phyloP scores from a whole-genome alignment of 768 basidiomycete genomes.

The Chalciporus sphaerocephalus region DNA sequence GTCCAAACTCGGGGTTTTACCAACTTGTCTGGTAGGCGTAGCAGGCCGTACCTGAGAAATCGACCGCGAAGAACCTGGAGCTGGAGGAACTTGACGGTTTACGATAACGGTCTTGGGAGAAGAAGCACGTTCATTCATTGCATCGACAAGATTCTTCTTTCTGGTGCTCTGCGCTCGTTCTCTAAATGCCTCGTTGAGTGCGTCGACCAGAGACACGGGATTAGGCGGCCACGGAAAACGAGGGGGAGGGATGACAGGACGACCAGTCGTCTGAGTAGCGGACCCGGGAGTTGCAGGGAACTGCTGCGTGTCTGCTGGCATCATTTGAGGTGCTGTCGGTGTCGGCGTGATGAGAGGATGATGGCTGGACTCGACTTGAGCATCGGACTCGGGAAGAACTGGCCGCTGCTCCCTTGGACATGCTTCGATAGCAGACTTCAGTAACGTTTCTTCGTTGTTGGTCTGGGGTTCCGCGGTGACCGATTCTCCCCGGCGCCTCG shows the following conservation, averaged over 20 bases:
- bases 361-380: background rate
- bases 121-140: background rate
- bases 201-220: slow-evolving; percentile 19
- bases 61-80: background rate
- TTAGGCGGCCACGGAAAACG: slow-evolving; percentile 13
- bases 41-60: background rate
- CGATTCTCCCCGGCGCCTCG: background rate
- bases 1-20: slow-evolving; percentile 15
- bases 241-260: slow-evolving; percentile 21
- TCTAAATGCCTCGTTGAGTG: slow-evolving; percentile 20
- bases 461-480: background rate
- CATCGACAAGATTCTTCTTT: background rate
- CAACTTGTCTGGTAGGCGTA: slow-evolving; percentile 1
- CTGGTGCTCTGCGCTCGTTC: slow-evolving; percentile 1
- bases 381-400: background rate
- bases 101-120: background rate
- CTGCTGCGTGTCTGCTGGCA: background rate
- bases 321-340: background rate
- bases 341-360: background rate
- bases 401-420: background rate
- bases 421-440: background rate
- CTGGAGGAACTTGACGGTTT: background rate
- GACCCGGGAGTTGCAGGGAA: slow-evolving; percentile 2
- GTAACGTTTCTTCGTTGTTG: background rate
- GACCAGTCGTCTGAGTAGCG: slow-evolving; percentile 1